Base-by-base conservation (phyloP, 75 land plant genomes). In the Adiantum capillusveneris region DNA sequence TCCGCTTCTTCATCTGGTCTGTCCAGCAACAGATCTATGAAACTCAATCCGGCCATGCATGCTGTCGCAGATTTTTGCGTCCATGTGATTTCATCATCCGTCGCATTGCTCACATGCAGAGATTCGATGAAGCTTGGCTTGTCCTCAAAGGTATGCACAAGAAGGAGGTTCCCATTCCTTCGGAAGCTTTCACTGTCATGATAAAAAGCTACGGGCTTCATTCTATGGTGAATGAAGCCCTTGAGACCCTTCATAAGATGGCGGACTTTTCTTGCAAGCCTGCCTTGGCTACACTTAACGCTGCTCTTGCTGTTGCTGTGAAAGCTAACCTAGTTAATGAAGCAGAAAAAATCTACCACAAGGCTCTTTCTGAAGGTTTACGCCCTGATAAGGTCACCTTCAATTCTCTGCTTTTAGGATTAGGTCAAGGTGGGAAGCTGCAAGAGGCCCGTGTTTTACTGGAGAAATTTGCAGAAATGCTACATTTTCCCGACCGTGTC, bases 371-470 rank as follows among this genome's bases (percentile, higher is more conserved):
- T 19, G 65, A 48, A 60, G 84, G 94, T 3, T 60, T 82, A 31
- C 28, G 57, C 31, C 87, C 95, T 11, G 88, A 92, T 75, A 80
- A 75, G 31, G 66, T 76, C 29, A 75, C 84, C 6, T 92, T 68
- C 49, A 62, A 59, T 6, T 43, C 53, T 27, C 31, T 81, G 42
- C 58, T 81, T 22, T 73, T 77, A 73, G 81, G 74, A 28, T 45
- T 81, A 1, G 65, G 73, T 31, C 67, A 63, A 28, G 77, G 73
- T 21, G 81, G 81, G 25, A 52, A 69, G 22, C 25, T 78, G 31
- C 31, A 26, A 0, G 71, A 55, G 53, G 81, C 78, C 34, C 59
- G 51, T 27, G 60, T 51, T 2, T 60, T 78, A 43, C 56, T 73
- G n/a, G 49, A 34, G 25, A 57, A 60, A 17, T 64, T 69, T 12